Evolutionary conservation across 2,329 filamentous ascomycete genomes (phyloP), one percentile per base, ranked within the genome.

Genomic region (Macrophomina pseudophaseolina): DNA sequence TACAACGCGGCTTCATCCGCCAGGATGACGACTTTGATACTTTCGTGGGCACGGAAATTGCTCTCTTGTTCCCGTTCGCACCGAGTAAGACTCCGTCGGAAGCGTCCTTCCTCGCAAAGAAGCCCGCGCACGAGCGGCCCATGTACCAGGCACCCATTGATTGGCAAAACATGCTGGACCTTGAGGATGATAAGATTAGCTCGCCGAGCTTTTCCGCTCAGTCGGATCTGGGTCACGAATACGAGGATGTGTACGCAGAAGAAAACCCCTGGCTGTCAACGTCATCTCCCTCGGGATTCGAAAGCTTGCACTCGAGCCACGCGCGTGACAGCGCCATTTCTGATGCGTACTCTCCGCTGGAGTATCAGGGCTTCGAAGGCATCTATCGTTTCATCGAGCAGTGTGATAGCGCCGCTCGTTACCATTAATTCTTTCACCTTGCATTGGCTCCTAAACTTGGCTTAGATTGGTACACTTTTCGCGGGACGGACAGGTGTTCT

Each of bases 11-110:
- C 1, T 81, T 91, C 4, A 86, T 98, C 4, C 82, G 86, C 12
- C 90, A 98, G 80, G 95, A 98, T 70, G 83, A 86, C 38, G 88
- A 90, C 18, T 97, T 97, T 72, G 87, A 92, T 65, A 74, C 78
- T 6, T 87, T 86, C 66, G 84, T 85, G 32, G 93, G 91, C 8
- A 88, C 88, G 0, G 84, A 91, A 1, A 85, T 95, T 70, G 92
- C 93, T 5, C 84, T 98, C 23, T 85, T 89, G 51, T 97, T 97
- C 73, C 94, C 94, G 0, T 97, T 93, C 73, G 94, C 94, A 0
- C 91, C 94, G 0, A 88, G 83, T 68, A 76, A 81, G 56, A 79
- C 81, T 4, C 71, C 81, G 54, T 80, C 83, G 33, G 79, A 86
- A 67, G 79, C 77, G 64, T 79, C 79, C 0, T 82, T 81, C 73